Evolutionary conservation across 1,284 basidiomycete species (phyloP).

Genomic region (Ustilago shanxiensis): DNA sequence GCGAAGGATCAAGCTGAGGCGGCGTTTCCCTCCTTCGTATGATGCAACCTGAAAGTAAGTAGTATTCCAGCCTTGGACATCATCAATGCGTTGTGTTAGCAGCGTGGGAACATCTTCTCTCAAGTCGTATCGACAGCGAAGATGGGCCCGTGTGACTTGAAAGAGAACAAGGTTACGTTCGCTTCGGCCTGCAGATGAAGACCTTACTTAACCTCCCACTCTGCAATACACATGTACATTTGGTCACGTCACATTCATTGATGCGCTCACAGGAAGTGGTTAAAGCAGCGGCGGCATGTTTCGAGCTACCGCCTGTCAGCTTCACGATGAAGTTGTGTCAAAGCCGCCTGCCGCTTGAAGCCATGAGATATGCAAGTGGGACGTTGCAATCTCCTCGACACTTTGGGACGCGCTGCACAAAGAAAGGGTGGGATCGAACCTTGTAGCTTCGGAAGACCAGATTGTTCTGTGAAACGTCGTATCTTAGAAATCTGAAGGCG

Average conservation of each 20-base stretch:
- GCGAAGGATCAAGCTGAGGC: background rate
- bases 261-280: background rate
- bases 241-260: background rate
- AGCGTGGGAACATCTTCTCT: slow-evolving; percentile 3
- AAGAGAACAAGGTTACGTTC: background rate
- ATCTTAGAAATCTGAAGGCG: too few species aligned
- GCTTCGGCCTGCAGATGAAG: background rate
- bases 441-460: too few species aligned
- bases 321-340: too few species aligned
- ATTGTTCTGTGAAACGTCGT: too few species aligned
- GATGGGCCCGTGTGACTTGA: background rate
- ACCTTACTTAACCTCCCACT: background rate
- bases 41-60: too few species aligned
- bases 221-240: background rate
- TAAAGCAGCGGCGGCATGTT: background rate
- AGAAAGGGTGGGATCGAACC: too few species aligned
- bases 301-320: background rate
- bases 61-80: too few species aligned
- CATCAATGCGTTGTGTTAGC: background rate
- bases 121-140: background rate
- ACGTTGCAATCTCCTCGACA: too few species aligned
- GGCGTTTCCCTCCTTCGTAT: background rate
- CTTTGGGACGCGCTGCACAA: too few species aligned
- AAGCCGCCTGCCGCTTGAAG: too few species aligned
- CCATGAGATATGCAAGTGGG: too few species aligned